Percentiles rank a stretch among this genome's conserved stretches.
phyloP scores from a whole-genome alignment of 768 basidiomycete genomes.

The Asterophora lycoperdoides region DNA sequence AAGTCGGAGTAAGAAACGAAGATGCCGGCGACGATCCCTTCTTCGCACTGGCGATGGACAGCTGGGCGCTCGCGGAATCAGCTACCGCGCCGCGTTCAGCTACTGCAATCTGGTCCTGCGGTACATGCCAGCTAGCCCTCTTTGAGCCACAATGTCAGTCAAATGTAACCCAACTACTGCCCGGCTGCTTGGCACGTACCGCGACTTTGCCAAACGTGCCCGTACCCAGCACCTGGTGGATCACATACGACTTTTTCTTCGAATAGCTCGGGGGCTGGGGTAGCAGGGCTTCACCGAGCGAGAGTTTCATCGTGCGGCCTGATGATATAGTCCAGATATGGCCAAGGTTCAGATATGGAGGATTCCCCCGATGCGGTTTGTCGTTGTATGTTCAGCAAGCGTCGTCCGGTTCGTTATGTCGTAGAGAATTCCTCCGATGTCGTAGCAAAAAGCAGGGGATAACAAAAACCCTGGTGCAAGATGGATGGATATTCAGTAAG shows the following conservation, averaged over 20 bases:
- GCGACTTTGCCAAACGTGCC: slow-evolving; percentile 93
- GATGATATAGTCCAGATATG: slow-evolving; percentile 28
- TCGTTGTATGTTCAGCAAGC: too few species aligned
- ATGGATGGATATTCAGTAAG: too few species aligned
- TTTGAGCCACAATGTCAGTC: slow-evolving; percentile 22
- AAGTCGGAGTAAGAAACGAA: slow-evolving; percentile 9
- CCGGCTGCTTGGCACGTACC: slow-evolving; percentile 37
- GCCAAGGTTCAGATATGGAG: too few species aligned
- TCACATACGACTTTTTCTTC: slow-evolving; percentile 82
- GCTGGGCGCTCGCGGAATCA: slow-evolving; percentile 14
- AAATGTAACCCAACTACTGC: not conserved
- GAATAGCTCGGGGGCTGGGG: slow-evolving; percentile 81
- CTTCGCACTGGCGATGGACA: not conserved
- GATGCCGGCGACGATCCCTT: not conserved
- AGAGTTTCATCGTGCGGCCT: slow-evolving; percentile 36
- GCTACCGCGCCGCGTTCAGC: slow-evolving; percentile 58
- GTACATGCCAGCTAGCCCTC: slow-evolving; percentile 78
- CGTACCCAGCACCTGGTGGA: slow-evolving; percentile 68
- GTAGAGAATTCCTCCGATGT: too few species aligned
- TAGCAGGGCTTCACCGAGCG: slow-evolving; percentile 56
- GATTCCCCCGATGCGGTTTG: too few species aligned
- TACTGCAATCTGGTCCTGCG: slow-evolving; percentile 50
- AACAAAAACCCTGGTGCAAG: too few species aligned
- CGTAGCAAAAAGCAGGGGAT: too few species aligned
- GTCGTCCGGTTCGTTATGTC: too few species aligned